These are phyloP conservation scores for Pichia sp. DNA, from an alignment of 1,139 yeast species.

Conservation along the genomic window DNA sequence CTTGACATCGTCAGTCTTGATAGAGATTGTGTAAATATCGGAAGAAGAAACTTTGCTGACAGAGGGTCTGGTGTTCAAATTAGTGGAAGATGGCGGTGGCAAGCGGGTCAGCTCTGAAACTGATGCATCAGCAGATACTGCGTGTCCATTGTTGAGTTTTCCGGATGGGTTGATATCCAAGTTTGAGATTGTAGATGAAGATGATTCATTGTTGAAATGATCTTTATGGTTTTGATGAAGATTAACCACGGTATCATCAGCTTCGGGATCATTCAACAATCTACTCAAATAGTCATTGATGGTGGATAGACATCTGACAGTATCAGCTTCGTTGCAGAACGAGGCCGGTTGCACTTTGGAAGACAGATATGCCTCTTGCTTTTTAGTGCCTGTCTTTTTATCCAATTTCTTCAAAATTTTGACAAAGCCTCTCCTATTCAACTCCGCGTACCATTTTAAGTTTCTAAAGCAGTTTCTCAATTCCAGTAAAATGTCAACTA, in stretches of 20 bases:
- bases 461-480: constrained; percentile 73
- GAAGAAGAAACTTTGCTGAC: constrained; percentile 17
- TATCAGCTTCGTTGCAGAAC: constrained; percentile 64
- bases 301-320: constrained; percentile 44
- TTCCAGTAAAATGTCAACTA: constrained; percentile 68
- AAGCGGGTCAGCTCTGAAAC: too few species aligned
- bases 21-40: constrained; percentile 29
- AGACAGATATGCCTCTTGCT: constrained; percentile 58
- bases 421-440: constrained; percentile 83
- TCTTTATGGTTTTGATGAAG: constrained; percentile 1
- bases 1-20: constrained; percentile 40
- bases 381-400: constrained; percentile 68
- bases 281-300: constrained; percentile 51
- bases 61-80: too few species aligned
- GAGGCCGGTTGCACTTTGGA: constrained; percentile 70
- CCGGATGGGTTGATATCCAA: constrained; percentile 13
- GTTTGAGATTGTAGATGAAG: constrained; percentile 20
- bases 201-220: constrained; percentile 7
- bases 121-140: background rate
- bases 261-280: constrained; percentile 22
- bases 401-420: constrained; percentile 89
- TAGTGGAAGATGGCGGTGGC: too few species aligned
- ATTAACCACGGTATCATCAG: too few species aligned
- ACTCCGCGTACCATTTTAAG: constrained; percentile 88
- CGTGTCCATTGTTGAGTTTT: background rate